phyloP scores from a whole-genome alignment of 1,284 basidiomycete genomes.

The Phlebopus sp. region DNA sequence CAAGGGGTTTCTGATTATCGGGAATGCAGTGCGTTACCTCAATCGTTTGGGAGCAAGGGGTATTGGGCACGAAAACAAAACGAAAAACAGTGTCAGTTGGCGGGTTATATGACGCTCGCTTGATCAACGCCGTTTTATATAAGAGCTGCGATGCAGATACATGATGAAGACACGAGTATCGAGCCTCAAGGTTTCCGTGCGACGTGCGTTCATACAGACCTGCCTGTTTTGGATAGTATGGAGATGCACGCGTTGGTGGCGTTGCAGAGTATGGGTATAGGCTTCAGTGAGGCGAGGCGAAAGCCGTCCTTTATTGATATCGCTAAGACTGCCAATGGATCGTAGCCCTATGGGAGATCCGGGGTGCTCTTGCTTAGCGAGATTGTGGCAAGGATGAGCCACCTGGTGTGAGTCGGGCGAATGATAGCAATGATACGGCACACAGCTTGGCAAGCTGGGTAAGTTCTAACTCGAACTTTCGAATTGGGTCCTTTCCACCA shows the following conservation, averaged over 20 bases:
- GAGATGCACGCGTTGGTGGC: constrained; percentile 20
- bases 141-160: constrained; percentile 20
- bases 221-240: constrained; percentile 6
- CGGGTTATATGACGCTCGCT: constrained; percentile 2
- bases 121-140: constrained; percentile 33
- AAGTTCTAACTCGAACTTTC: no score
- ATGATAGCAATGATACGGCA: no score
- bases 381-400: neutral
- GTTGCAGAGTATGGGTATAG: neutral
- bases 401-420: no score
- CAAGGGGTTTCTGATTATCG: constrained; percentile 2
- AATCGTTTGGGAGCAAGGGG: constrained; percentile 5
- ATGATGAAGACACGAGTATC: constrained; percentile 26
- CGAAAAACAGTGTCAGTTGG: constrained; percentile 2
- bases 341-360: constrained; percentile 16
- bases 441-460: no score
- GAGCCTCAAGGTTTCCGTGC: constrained; percentile 33
- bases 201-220: constrained; percentile 4
- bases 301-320: constrained; percentile 12
- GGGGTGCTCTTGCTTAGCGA: constrained; percentile 4
- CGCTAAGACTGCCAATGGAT: constrained; percentile 1
- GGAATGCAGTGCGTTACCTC: constrained; percentile 20
- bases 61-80: constrained; percentile 14
- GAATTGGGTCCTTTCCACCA: no score
- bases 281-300: constrained; percentile 6